These are phyloP conservation scores for Penicillium brasilianum DNA, from an alignment of 2,329 filamentous ascomycete species.

Conservation along the genomic window DNA sequence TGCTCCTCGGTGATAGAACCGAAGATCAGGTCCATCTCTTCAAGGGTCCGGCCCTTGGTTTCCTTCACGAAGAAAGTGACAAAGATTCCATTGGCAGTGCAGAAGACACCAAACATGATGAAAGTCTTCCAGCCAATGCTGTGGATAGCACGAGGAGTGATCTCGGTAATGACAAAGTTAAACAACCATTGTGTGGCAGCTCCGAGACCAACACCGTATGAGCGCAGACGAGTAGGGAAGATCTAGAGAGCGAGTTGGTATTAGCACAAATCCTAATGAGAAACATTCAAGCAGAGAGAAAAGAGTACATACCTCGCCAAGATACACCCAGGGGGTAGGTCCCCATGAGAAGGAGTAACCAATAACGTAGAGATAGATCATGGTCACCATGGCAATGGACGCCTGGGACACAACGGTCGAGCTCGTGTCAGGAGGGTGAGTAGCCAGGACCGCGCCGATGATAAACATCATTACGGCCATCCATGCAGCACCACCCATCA, in stretches of 20 bases:
- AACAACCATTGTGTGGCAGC: slow-evolving; percentile 48
- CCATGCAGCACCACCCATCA: slow-evolving; percentile 43
- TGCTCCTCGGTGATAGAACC: slow-evolving; percentile 34
- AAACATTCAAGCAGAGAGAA: too few relatives aligned
- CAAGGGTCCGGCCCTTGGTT: slow-evolving; percentile 44
- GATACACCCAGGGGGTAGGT: slow-evolving; percentile 41
- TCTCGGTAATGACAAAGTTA: slow-evolving; percentile 49
- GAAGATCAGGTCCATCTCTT: slow-evolving; percentile 47
- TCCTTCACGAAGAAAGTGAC: slow-evolving; percentile 47
- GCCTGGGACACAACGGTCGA: slow-evolving; percentile 36
- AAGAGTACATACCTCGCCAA: slow-evolving; percentile 34
- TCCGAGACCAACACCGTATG: slow-evolving; percentile 48
- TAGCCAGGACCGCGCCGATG: slow-evolving; percentile 42
- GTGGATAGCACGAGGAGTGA: slow-evolving; percentile 48
- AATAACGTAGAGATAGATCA: slow-evolving; percentile 57
- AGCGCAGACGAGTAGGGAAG: slow-evolving; percentile 47
- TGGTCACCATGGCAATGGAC: slow-evolving; percentile 49
- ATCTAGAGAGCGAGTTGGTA: slow-evolving; percentile 29
- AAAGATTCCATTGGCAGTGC: slow-evolving; percentile 43
- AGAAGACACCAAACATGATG: slow-evolving; percentile 51
- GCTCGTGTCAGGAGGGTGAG: slow-evolving; percentile 38
- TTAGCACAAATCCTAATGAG: neutral
- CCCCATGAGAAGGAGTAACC: slow-evolving; percentile 38
- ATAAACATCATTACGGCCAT: slow-evolving; percentile 48
- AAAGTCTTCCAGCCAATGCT: slow-evolving; percentile 48